These are phyloP conservation scores for Vinca major DNA, from an alignment of 305 asterid genomes.

Conservation along the genomic window DNA sequence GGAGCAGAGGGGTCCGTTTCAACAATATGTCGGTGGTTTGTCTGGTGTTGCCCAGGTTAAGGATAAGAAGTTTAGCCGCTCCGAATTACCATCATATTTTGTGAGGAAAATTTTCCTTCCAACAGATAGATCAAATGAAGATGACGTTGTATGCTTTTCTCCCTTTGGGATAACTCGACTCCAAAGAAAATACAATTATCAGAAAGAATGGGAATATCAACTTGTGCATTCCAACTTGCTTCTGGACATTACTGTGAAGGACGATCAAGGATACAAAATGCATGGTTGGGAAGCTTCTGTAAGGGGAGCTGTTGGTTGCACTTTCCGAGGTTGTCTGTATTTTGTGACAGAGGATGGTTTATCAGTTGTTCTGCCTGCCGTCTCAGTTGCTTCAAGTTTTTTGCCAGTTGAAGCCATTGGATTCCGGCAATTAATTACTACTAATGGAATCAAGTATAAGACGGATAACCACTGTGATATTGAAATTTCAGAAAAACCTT, in stretches of 20 bases:
- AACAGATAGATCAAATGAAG: constrained; percentile 37
- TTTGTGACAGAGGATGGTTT: constrained; percentile 68
- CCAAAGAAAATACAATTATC: constrained; percentile 31
- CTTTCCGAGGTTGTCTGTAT: constrained; percentile 61
- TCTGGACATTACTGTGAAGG: constrained; percentile 39
- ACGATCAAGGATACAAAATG: constrained; percentile 34
- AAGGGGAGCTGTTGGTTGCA: constrained; percentile 73
- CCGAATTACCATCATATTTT: constrained; percentile 32
- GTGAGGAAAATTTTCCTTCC: constrained; percentile 60
- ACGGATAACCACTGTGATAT: constrained; percentile 36
- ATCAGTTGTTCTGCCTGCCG: constrained; percentile 78
- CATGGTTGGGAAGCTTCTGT: constrained; percentile 48
- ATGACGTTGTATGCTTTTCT: constrained; percentile 65
- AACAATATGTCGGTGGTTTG: constrained; percentile 21
- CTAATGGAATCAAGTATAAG: constrained; percentile 22
- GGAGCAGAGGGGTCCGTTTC: constrained; percentile 24
- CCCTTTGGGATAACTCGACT: constrained; percentile 86
- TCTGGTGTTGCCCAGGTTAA: constrained; percentile 27
- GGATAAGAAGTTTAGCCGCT: constrained; percentile 27
- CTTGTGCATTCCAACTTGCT: constrained; percentile 57
- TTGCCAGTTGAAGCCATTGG: constrained; percentile 76
- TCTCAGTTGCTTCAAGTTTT: constrained; percentile 54
- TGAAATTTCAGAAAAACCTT: constrained; percentile 31
- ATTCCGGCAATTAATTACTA: constrained; percentile 37
- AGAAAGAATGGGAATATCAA: constrained; percentile 36